These are phyloP conservation scores for Nemophila menziesii DNA, from an alignment of 257 asterid species.

Conservation along the genomic window DNA sequence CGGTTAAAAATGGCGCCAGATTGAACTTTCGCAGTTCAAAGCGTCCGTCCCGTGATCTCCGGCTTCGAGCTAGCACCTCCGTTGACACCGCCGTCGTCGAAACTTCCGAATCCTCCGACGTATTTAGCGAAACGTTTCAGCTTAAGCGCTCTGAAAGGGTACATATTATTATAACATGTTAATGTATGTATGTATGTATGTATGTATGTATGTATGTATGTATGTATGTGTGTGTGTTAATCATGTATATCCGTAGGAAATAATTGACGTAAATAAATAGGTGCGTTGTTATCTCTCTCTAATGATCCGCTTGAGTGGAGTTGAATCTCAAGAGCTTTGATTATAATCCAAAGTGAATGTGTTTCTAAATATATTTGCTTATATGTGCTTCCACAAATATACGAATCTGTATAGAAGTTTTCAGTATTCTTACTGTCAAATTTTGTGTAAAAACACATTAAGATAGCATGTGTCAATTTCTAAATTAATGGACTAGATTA, in stretches of 20 bases:
- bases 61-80: conserved; percentile 27
- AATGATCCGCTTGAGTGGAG: background rate
- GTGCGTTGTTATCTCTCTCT: background rate
- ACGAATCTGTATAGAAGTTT: no score
- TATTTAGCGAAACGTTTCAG: conserved; percentile 27
- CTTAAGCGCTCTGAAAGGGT: conserved; percentile 50
- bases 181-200: background rate
- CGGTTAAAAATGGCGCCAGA: conserved; percentile 14
- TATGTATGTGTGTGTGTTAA: background rate
- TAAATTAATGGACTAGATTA: no score
- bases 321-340: background rate
- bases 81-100: conserved; percentile 37
- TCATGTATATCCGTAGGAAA: background rate
- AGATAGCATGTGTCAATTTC: no score
- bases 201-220: background rate
- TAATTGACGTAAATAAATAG: background rate
- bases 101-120: conserved; percentile 28
- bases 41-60: conserved; percentile 19
- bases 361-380: background rate
- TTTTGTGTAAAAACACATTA: no score
- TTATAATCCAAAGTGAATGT: background rate
- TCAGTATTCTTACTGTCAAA: no score
- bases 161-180: background rate
- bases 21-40: conserved; percentile 18
- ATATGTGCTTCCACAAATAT: background rate